Percentiles rank a stretch among this genome's conserved stretches.
These are phyloP conservation scores for Dryas octopetala DNA, from an alignment of 306 rosid species.

Conservation along the genomic window DNA sequence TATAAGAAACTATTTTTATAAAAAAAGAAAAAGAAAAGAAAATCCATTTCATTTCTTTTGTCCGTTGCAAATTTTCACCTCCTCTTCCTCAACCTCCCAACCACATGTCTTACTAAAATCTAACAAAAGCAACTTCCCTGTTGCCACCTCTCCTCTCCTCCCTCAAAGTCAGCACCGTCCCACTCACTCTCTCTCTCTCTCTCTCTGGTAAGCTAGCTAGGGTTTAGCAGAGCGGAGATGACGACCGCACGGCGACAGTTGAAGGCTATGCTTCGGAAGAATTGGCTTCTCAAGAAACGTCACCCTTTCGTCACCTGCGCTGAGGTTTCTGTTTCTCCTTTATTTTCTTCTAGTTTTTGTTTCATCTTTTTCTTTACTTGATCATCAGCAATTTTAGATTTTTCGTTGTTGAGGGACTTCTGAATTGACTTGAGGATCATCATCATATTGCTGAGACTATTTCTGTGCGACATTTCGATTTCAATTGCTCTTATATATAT, in stretches of 20 bases:
- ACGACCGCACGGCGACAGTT: conserved; percentile 70
- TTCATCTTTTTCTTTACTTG: neutral
- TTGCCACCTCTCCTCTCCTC: neutral
- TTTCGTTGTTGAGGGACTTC: neutral
- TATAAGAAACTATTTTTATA: too few species aligned
- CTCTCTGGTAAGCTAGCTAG: neutral
- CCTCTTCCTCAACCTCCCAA: too few species aligned
- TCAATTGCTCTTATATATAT: too few species aligned
- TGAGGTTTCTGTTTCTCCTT: conserved; percentile 50
- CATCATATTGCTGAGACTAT: neutral
- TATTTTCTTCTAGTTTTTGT: conserved; percentile 2
- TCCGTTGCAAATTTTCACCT: too few species aligned
- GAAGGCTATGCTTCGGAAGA: conserved; percentile 88
- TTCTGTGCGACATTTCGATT: neutral
- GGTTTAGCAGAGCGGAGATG: conserved; percentile 38
- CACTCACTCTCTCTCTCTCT: neutral
- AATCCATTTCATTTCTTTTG: neutral
- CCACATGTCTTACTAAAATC: neutral
- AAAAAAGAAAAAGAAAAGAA: neutral
- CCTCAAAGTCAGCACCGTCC: neutral
- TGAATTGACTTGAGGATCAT: neutral
- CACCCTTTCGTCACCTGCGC: conserved; percentile 78
- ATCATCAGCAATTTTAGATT: neutral
- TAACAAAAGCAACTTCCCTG: neutral
- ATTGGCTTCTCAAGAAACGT: conserved; percentile 94